Evolutionary conservation across 352 stramenopile species (phyloP).

Genomic region (Phytophthora pluvialis): DNA sequence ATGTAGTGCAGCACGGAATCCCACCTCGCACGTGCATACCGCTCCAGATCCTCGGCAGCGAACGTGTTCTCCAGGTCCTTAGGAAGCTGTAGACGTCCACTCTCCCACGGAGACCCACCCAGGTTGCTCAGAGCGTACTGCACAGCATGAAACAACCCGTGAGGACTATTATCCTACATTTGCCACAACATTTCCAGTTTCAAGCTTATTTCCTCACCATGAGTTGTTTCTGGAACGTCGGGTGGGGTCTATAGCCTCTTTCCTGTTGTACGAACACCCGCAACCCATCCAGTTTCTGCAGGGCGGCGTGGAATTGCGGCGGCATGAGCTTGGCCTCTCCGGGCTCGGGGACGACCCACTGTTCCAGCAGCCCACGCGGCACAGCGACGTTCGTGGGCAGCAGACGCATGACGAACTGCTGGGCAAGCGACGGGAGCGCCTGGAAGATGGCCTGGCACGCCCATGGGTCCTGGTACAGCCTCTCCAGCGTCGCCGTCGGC

Average conservation of each 20-base stretch:
- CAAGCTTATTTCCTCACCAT: conserved; percentile 38
- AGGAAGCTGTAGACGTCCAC: conserved; percentile 47
- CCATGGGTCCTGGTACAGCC: conserved; percentile 87
- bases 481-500: conserved; percentile 73
- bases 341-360: conserved; percentile 70
- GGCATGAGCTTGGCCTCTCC: conserved; percentile 44
- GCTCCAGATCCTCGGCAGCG: conserved; percentile 57
- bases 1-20: conserved; percentile 82
- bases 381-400: conserved; percentile 67
- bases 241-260: conserved; percentile 51
- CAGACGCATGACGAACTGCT: conserved; percentile 92
- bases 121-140: conserved; percentile 73
- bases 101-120: conserved; percentile 79
- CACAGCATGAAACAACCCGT: conserved; percentile 1
- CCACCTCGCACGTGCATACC: conserved; percentile 66
- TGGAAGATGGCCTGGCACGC: conserved; percentile 91
- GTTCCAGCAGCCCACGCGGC: conserved; percentile 56
- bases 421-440: conserved; percentile 81
- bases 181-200: not conserved
- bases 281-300: conserved; percentile 64
- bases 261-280: conserved; percentile 63
- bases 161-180: not conserved
- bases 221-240: conserved; percentile 69
- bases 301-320: conserved; percentile 54
- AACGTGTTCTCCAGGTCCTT: conserved; percentile 57